phyloP scores from a whole-genome alignment of 495 filamentous ascomycete species.

The Thozetella sp. region DNA sequence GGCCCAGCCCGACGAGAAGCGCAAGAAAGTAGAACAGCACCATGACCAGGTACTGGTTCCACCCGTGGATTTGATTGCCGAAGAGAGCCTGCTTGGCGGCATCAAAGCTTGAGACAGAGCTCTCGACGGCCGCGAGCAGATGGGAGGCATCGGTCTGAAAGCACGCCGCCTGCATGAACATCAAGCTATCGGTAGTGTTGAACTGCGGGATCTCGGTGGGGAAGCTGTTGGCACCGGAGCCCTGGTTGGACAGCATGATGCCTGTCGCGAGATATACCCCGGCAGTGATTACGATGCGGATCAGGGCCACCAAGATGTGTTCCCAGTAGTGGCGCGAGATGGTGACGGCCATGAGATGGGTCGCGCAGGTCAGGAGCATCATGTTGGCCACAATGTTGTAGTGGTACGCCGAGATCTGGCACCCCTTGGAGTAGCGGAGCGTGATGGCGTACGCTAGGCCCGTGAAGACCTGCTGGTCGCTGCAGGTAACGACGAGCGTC shows the following conservation, averaged over 20 bases:
- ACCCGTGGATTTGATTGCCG: constrained; percentile 25
- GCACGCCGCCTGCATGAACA: constrained; percentile 29
- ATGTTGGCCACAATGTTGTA: constrained; percentile 39
- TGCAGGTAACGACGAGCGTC: constrained; percentile 32
- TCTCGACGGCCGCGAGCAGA: constrained; percentile 5
- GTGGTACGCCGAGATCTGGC: constrained; percentile 39
- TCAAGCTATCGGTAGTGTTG: constrained; percentile 14
- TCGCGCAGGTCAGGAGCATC: constrained; percentile 38
- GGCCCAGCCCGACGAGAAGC: constrained; percentile 19
- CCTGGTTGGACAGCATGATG: constrained; percentile 27
- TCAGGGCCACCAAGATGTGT: constrained; percentile 20
- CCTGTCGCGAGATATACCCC: constrained; percentile 25
- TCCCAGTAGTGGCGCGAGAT: constrained; percentile 33
- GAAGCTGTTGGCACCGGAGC: constrained; percentile 13
- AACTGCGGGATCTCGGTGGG: constrained; percentile 21
- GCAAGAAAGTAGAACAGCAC: constrained; percentile 23
- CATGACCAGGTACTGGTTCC: constrained; percentile 25
- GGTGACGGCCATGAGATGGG: constrained; percentile 34
- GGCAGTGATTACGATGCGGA: constrained; percentile 22
- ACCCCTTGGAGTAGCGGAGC: constrained; percentile 31
- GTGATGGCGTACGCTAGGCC: constrained; percentile 34
- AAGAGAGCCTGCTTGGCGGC: constrained; percentile 8
- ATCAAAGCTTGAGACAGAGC: constrained; percentile 8
- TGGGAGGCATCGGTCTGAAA: constrained; percentile 18
- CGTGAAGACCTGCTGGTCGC: constrained; percentile 41